Percentiles rank a stretch among this genome's conserved stretches.
Conservation (phyloP, 495 filamentous ascomycete genomes). For the Aspergillus taichungensis region DNA sequence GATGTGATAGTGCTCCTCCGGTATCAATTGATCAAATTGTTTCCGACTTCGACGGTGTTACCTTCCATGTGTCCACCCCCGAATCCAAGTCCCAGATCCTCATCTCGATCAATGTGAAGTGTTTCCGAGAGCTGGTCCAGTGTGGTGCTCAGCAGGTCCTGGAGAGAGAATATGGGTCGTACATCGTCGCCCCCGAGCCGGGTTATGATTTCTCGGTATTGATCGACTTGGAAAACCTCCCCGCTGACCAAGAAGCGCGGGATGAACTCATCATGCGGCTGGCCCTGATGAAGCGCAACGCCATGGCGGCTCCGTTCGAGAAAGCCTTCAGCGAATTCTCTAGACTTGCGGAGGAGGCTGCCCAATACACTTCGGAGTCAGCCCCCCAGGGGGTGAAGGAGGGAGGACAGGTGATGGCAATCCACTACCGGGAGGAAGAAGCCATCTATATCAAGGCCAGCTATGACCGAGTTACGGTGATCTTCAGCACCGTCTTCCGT, state of each 20-base stretch:
- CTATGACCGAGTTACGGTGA: constrained; percentile 93
- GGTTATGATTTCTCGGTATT: constrained; percentile 93
- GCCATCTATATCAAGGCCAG: constrained; percentile 99
- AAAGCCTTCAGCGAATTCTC: constrained; percentile 90
- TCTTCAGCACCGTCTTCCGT: constrained; percentile 96
- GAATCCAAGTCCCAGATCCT: constrained; percentile 87
- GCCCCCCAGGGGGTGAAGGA: constrained; percentile 82
- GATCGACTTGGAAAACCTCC: constrained; percentile 80
- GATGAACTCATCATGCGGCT: constrained; percentile 81
- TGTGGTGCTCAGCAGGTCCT: constrained; percentile 90
- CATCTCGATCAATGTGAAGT: constrained; percentile 87
- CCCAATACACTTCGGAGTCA: constrained; percentile 82
- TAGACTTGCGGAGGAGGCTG: constrained; percentile 72
- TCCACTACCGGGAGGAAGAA: constrained; percentile 97
- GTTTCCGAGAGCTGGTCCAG: constrained; percentile 81
- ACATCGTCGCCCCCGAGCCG: constrained; percentile 76
- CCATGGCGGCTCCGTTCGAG: constrained; percentile 97
- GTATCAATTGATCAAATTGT: constrained; percentile 92
- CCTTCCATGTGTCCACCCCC: constrained; percentile 94
- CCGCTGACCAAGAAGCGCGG: constrained; percentile 65
- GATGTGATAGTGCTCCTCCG: constrained; percentile 58
- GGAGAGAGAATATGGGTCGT: constrained; percentile 86
- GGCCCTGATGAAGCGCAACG: constrained; percentile 88
- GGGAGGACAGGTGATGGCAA: constrained; percentile 88
- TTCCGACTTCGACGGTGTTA: constrained; percentile 96